Evolutionary conservation across 148 eudicot genomes (phyloP).

Genomic region (Heliosperma pusillum): DNA sequence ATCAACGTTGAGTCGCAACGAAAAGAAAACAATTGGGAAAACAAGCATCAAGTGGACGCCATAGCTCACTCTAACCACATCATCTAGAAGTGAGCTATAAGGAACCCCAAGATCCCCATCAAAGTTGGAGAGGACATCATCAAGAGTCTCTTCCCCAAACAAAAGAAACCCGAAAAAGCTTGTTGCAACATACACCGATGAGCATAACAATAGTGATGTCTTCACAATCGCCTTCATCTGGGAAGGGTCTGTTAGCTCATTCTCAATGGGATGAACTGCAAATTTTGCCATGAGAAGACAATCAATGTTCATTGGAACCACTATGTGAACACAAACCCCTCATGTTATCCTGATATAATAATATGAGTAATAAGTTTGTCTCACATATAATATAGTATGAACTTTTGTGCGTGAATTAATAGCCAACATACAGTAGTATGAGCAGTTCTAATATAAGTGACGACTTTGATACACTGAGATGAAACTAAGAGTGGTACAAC

Average conservation of each 20-base stretch:
- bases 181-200: constrained; percentile 59
- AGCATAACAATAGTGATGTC: constrained; percentile 55
- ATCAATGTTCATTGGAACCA: neutral
- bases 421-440: neutral
- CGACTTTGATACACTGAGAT: neutral
- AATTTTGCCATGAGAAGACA: neutral
- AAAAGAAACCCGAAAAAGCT: constrained; percentile 78
- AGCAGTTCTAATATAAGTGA: neutral
- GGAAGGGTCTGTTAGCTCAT: constrained; percentile 62
- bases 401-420: neutral
- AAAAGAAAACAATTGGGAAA: constrained; percentile 72
- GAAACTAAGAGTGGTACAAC: neutral
- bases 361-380: neutral
- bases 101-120: constrained; percentile 79
- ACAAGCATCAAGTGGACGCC: constrained; percentile 84
- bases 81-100: constrained; percentile 62
- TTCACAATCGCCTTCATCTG: constrained; percentile 67
- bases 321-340: neutral
- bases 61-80: constrained; percentile 69
- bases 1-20: constrained; percentile 75
- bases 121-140: constrained; percentile 83
- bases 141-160: constrained; percentile 61
- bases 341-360: neutral
- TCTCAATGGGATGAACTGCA: constrained; percentile 84
- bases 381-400: neutral